Percentiles rank a stretch among this genome's conserved stretches.
These are phyloP conservation scores for Pythium monospermum DNA, from an alignment of 352 stramenopile species.

Conservation along the genomic window DNA sequence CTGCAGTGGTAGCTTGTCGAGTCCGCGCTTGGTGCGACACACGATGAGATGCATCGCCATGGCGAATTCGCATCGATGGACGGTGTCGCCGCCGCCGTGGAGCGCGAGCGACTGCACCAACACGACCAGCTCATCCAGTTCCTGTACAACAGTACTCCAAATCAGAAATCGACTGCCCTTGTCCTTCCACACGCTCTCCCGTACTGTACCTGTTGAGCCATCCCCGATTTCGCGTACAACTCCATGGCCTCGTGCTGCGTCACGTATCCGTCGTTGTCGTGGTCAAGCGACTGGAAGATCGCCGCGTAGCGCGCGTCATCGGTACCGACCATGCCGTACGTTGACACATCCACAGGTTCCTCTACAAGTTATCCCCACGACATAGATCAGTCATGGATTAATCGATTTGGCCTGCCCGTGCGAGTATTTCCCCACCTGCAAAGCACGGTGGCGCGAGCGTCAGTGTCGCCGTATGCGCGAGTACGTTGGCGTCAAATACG, in stretches of 20 bases:
- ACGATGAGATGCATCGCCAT: conserved; percentile 40
- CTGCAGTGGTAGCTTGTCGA: conserved; percentile 20
- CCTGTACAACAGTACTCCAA: neutral
- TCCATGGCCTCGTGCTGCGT: conserved; percentile 12
- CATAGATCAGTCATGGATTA: no score
- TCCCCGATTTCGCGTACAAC: conserved; percentile 21
- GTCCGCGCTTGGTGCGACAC: conserved; percentile 32
- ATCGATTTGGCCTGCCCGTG: neutral
- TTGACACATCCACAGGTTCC: conserved; percentile 11
- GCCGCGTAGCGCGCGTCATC: conserved; percentile 22
- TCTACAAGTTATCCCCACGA: no score
- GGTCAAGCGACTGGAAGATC: conserved; percentile 21
- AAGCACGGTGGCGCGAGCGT: conserved; percentile 16
- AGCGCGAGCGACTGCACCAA: conserved; percentile 25
- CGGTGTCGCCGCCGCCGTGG: neutral
- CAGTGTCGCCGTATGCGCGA: neutral
- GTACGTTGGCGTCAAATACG: conserved; percentile 1
- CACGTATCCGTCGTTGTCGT: conserved; percentile 9
- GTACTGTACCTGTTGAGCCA: conserved; percentile 6
- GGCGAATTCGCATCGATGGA: conserved; percentile 22
- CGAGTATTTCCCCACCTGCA: conserved; percentile 2
- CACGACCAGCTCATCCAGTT: conserved; percentile 20
- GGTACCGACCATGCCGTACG: conserved; percentile 13
- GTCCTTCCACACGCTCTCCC: no score
- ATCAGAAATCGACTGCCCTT: no score